Evolutionary conservation across 2,329 filamentous ascomycete genomes (phyloP).

Genomic region (Hymenotorrendiella dingleyae): DNA sequence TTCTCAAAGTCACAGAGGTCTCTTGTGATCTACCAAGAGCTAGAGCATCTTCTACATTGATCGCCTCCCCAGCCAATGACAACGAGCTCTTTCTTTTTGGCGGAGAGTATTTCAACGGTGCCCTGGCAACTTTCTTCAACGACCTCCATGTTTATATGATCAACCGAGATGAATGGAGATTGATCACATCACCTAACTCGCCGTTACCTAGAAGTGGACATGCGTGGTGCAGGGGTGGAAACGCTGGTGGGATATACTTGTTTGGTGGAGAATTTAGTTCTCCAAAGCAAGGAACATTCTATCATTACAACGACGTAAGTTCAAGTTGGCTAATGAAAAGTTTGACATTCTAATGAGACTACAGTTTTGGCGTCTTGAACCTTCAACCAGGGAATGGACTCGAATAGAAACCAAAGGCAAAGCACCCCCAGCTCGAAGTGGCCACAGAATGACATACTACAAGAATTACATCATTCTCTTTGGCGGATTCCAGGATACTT

Average conservation of each 20-base stretch:
- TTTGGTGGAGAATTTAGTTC: constrained; percentile 97
- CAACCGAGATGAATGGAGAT: constrained; percentile 83
- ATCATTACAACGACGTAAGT: constrained; percentile 82
- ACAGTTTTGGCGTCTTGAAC: constrained; percentile 85
- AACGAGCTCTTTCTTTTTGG: constrained; percentile 90
- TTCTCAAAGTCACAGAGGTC: constrained; percentile 86
- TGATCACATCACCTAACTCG: constrained; percentile 83
- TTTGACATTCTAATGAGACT: constrained; percentile 1
- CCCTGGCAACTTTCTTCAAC: constrained; percentile 67
- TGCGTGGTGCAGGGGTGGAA: constrained; percentile 87
- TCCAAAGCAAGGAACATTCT: constrained; percentile 96
- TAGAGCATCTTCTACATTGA: constrained; percentile 72
- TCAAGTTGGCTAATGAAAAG: neutral
- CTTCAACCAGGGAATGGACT: constrained; percentile 80
- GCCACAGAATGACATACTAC: constrained; percentile 93
- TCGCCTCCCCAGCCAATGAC: constrained; percentile 78
- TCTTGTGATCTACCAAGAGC: constrained; percentile 68
- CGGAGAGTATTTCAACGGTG: constrained; percentile 93
- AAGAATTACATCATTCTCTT: constrained; percentile 97
- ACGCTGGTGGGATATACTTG: constrained; percentile 75
- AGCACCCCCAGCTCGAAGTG: constrained; percentile 76
- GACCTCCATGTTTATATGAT: constrained; percentile 67
- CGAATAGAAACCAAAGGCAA: constrained; percentile 76
- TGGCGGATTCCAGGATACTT: constrained; percentile 95
- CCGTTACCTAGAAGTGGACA: constrained; percentile 88